Conservation (phyloP, 306 rosid genomes). For the Prinsepia uniflora region DNA sequence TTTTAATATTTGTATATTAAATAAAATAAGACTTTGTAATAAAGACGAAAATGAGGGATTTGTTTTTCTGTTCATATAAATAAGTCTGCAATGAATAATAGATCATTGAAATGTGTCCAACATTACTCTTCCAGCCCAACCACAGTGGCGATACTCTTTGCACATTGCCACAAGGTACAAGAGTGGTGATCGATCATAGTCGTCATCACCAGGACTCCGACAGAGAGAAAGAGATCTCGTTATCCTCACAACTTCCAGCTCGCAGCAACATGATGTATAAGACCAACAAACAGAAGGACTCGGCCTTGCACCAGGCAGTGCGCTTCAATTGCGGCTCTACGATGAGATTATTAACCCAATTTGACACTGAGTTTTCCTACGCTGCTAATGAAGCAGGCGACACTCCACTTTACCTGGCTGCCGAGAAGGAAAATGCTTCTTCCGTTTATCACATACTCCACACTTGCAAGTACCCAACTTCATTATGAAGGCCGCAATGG, state of each 20-base stretch:
- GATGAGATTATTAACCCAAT: neutral
- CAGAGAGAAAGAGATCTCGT: neutral
- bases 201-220: neutral
- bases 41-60: too few species aligned
- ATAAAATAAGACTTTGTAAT: too few species aligned
- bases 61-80: too few species aligned
- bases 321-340: neutral
- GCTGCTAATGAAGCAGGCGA: neutral
- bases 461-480: neutral
- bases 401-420: slow-evolving; percentile 18
- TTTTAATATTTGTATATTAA: too few species aligned
- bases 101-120: too few species aligned
- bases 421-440: neutral
- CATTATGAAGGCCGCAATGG: neutral
- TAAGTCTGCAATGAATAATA: too few species aligned
- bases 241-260: neutral
- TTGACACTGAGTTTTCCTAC: slow-evolving; percentile 7
- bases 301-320: slow-evolving; percentile 21
- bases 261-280: neutral
- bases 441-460: neutral
- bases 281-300: neutral
- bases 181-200: too few species aligned
- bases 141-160: too few species aligned
- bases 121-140: too few species aligned
- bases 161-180: slow-evolving; percentile 12